Base-by-base conservation (phyloP, 805 yeast species). In the Cyberlindnera mississippiensis region DNA sequence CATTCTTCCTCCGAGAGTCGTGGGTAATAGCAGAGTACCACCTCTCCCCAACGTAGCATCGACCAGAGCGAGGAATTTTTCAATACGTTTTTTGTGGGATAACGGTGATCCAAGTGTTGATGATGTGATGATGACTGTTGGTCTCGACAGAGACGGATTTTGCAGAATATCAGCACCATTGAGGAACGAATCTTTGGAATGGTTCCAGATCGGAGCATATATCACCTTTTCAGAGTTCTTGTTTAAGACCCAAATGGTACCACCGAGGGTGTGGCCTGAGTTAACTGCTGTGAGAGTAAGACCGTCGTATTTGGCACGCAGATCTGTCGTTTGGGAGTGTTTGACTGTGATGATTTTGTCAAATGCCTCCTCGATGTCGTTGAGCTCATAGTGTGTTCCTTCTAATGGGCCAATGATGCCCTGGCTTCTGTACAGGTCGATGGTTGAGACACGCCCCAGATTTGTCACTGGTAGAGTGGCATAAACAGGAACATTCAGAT, bases 121-220 rank as follows among this genome's bases (percentile, higher is more conserved):
- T 13, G 86, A 78, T 4, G 95, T 85, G 27, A 91, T 78, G 40
- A 93, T 66, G 1, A 93, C 85, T 1, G 95, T 82, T 3, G 98
- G 96, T 57, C 95, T 71, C 47, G 76, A 55, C 22, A 90, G 67
- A n/a, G 79, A 64, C 1, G 88, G 80, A 32, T 70, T 76, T 36
- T 78, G 77, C 30, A 82, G 57, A 15, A 85, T 61, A 17, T 72
- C 71, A 4, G 93, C 85, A 22, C 89, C 81, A 48, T 82, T 84
- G 39, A 93, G 64, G 52, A 89, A 89, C 0, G 86, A 75, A 57
- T 91, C 98, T 50, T 80, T 80, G 1, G 97, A 82, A 59, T 93
- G 98, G 60, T 90, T 91, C 98, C 98, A 93, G 34, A 85, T 79
- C 2, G 93, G 89, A 0, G 96, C 95, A 61, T 88, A 87, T 3